phyloP scores from a whole-genome alignment of 1,139 yeast species.

The Kodamaea derodonti region DNA sequence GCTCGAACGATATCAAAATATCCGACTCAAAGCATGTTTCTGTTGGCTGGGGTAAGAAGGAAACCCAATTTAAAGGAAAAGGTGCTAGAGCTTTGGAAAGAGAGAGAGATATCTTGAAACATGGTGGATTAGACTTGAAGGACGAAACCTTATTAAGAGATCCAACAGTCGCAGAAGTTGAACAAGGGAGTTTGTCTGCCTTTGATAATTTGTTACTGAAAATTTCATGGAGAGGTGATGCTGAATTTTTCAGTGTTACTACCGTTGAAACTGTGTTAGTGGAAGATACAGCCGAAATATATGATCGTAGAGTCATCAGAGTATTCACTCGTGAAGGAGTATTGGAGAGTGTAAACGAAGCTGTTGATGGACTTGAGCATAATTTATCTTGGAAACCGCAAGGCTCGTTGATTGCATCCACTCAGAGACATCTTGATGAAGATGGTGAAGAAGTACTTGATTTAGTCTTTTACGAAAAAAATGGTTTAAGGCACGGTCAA shows the following conservation, averaged over 20 bases:
- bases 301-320: conserved; percentile 72
- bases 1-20: conserved; percentile 56
- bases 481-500: conserved; percentile 89
- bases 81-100: conserved; percentile 85
- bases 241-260: conserved; percentile 73
- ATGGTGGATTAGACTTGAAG: conserved; percentile 61
- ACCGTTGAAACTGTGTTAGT: conserved; percentile 52
- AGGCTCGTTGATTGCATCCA: conserved; percentile 81
- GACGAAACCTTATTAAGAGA: conserved; percentile 59
- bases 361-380: conserved; percentile 78
- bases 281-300: conserved; percentile 37
- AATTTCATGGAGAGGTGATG: conserved; percentile 94
- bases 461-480: conserved; percentile 82
- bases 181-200: conserved; percentile 58
- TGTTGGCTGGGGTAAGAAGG: conserved; percentile 98
- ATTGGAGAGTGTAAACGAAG: conserved; percentile 83
- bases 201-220: conserved; percentile 45
- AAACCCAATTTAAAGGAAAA: conserved; percentile 93
- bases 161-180: conserved; percentile 83
- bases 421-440: conserved; percentile 56
- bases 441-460: conserved; percentile 49
- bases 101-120: conserved; percentile 53
- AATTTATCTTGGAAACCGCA: conserved; percentile 85
- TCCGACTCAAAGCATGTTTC: conserved; percentile 80
- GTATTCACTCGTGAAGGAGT: conserved; percentile 78